These are phyloP conservation scores for Aurantiochytrium sp. DNA, from an alignment of 108 stramenopile species.

Conservation along the genomic window DNA sequence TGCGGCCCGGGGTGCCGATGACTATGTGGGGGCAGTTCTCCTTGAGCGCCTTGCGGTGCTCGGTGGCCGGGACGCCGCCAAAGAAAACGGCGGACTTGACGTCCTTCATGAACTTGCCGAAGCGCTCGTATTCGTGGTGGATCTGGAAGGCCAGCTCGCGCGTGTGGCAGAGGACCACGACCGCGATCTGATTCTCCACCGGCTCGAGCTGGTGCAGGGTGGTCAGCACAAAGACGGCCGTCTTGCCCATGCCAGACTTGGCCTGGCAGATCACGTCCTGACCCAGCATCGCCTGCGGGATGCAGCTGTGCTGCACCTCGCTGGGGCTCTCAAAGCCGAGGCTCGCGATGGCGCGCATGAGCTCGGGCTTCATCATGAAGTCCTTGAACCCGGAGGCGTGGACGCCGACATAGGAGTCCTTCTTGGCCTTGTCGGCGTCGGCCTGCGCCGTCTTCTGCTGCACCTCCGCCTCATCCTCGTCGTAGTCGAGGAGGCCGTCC, in stretches of 20 bases:
- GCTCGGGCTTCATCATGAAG: conserved; percentile 97
- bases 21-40: conserved; percentile 71
- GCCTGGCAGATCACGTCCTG: conserved; percentile 99
- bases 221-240: conserved; percentile 96
- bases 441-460: conserved; percentile 10
- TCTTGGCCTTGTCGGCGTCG: conserved; percentile 40
- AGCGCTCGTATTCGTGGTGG: conserved; percentile 96
- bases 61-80: conserved; percentile 71
- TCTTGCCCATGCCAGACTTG: conserved; percentile 99
- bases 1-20: conserved; percentile 96
- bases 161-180: conserved; percentile 95
- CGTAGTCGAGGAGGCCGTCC: conserved; percentile 23
- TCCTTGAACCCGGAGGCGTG: conserved; percentile 98
- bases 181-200: conserved; percentile 68
- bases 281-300: conserved; percentile 97
- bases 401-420: conserved; percentile 97
- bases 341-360: conserved; percentile 93
- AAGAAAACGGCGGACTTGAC: conserved; percentile 97
- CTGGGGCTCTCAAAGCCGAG: conserved; percentile 99
- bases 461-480: conserved; percentile 25
- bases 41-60: conserved; percentile 43
- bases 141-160: conserved; percentile 99
- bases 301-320: conserved; percentile 91
- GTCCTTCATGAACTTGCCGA: conserved; percentile 95
- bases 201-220: conserved; percentile 91